phyloP scores from a whole-genome alignment of 176 grass and related monocot genomes.

The Oropetium thomaeum region DNA sequence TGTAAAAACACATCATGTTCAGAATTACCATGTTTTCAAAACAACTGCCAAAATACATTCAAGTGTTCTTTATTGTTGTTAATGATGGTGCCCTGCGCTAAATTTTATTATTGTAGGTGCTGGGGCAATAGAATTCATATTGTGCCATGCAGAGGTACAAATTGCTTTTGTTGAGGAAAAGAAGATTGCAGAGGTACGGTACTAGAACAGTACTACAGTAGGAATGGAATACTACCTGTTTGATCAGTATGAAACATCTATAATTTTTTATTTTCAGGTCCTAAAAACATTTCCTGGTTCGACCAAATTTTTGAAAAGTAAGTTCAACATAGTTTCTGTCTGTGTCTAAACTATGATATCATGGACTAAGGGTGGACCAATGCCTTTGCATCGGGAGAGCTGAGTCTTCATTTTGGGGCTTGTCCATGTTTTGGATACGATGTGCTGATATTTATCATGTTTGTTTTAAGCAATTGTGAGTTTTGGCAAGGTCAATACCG shows the following conservation, averaged over 20 bases:
- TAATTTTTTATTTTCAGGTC: constrained; percentile 66
- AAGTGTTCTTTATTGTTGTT: neutral
- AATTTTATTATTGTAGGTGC: constrained; percentile 56
- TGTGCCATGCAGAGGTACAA: constrained; percentile 86
- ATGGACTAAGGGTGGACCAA: neutral
- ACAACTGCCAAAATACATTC: constrained; percentile 12
- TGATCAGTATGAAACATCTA: neutral
- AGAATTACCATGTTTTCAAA: constrained; percentile 16
- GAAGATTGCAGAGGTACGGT: constrained; percentile 78
- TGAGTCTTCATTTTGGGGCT: no score
- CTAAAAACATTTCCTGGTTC: constrained; percentile 71
- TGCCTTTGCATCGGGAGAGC: no score
- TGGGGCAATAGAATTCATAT: constrained; percentile 84
- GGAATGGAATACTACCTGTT: neutral
- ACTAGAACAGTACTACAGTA: neutral
- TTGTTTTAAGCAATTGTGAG: constrained; percentile 79
- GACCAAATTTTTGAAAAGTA: constrained; percentile 67
- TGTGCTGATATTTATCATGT: constrained; percentile 32
- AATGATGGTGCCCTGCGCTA: neutral
- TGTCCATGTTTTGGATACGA: neutral
- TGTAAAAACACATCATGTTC: neutral
- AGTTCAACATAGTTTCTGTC: constrained; percentile 29
- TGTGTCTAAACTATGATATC: constrained; percentile 10
- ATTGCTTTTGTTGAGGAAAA: constrained; percentile 95
- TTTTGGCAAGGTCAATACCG: constrained; percentile 68